Base-by-base conservation (phyloP, 768 basidiomycete species). In the Megacollybia marginata region DNA sequence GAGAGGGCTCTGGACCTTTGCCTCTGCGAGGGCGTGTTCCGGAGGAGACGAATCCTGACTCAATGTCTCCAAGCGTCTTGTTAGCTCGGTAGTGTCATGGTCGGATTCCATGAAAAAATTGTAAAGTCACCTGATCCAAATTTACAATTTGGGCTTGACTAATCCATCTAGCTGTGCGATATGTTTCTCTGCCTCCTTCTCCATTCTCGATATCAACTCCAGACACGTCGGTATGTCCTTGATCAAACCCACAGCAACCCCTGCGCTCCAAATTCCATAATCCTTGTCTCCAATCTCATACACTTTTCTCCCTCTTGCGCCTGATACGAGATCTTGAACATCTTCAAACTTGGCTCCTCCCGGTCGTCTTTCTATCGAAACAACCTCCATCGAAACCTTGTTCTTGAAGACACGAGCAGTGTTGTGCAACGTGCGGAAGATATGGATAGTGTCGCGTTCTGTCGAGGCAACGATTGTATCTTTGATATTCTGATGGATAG, bases 331-430 rank as follows among this genome's bases (percentile, higher is more conserved):
- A 35, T 93, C 80, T 15, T 82, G 75, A 12, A 95, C 54, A 36
- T 94, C 92, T 57, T 88, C 82, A 56, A 96, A 96, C 66, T 93
- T 83, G 36, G 87, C 88, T 11, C 92, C 91, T 36, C 87, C 88
- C 1, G 88, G 83, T 32, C 83, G 75, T 13, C 73, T 73, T 68
- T 96, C 93, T 35, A 93, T 75, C 12, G 75, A 68, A n/a, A 95
- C 87, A 15, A 97, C 94, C 62, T 95, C 84, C 61, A 77, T 61
- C 12, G 93, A 73, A 19, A 95, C 81, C 48, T 79, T 79, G 69
- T 94, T 94, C 73, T 85, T 92, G 73, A 75, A 89, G 10, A 91
- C 88, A n/a, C 89, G 78, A 11, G 88, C 80, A 2, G 89, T 90
- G 60, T 92, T 91, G 59, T 76, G 74, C 43, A 95, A 66, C 1